A percentile compares a stretch with the other conserved stretches of the same genome.
Conservation (phyloP, 2,329 filamentous ascomycete species). For the Cercospora zeina region DNA sequence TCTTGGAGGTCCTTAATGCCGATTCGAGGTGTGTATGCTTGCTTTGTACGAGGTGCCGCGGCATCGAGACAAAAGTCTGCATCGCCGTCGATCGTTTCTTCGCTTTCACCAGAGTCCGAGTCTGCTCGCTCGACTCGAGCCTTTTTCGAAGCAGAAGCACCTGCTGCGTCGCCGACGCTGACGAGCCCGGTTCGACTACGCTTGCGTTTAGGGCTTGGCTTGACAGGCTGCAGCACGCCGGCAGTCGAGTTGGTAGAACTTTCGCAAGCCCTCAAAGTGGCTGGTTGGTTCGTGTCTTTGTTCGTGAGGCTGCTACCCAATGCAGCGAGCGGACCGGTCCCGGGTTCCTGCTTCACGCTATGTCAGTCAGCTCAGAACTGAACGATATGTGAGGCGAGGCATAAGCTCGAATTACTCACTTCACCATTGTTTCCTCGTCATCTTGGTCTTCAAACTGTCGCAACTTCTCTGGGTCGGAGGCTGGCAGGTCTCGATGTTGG, state of each 20-base stretch:
- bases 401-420: neutral
- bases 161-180: neutral
- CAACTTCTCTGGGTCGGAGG: constrained; percentile 15
- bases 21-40: neutral
- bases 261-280: neutral
- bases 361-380: neutral
- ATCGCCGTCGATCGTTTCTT: constrained; percentile 11
- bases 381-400: neutral
- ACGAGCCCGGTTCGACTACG: neutral
- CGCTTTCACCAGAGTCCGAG: constrained; percentile 1
- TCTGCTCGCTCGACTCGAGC: constrained; percentile 1
- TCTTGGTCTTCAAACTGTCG: constrained; percentile 23
- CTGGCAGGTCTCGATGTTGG: constrained; percentile 13
- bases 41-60: neutral
- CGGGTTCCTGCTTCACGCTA: constrained; percentile 13
- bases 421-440: constrained; percentile 24
- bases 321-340: neutral
- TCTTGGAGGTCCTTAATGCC: constrained; percentile 19
- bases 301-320: neutral
- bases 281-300: neutral
- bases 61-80: constrained; percentile 11
- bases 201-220: constrained; percentile 1
- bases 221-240: neutral
- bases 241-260: neutral
- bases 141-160: neutral